Conservation (phyloP, 169 alveolate species). For the Plasmodium gaboni region DNA sequence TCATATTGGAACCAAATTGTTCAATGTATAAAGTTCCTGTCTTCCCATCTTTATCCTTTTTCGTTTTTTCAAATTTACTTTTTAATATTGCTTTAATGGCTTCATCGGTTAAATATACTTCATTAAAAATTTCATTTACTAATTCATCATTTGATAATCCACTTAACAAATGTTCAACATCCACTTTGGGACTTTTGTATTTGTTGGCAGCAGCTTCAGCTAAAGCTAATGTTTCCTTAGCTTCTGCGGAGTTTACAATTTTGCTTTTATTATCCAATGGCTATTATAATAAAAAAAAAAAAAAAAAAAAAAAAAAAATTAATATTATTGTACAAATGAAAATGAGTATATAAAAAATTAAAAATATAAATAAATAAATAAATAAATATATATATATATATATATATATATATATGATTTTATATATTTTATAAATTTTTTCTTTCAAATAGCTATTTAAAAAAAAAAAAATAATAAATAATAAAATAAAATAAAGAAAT, state of each 20-base stretch:
- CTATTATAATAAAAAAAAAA: conserved; percentile 16
- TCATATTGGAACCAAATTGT: conserved; percentile 73
- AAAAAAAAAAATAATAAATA: background rate
- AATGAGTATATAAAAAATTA: background rate
- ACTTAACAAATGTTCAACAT: conserved; percentile 57
- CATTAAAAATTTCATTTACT: conserved; percentile 49
- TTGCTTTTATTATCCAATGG: conserved; percentile 57
- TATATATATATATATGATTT: too few relatives aligned
- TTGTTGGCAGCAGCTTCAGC: conserved; percentile 48
- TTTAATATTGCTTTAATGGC: conserved; percentile 34
- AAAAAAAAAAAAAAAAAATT: background rate
- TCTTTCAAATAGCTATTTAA: background rate
- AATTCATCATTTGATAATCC: conserved; percentile 52
- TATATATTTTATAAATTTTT: too few relatives aligned
- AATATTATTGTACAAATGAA: background rate
- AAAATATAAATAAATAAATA: background rate
- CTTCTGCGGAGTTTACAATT: conserved; percentile 25
- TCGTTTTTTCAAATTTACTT: conserved; percentile 32
- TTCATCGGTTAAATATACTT: conserved; percentile 46
- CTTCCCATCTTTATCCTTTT: conserved; percentile 48
- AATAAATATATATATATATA: background rate
- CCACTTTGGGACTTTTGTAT: conserved; percentile 55
- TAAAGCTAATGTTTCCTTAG: conserved; percentile 38
- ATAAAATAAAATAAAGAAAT: background rate
- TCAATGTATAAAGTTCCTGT: conserved; percentile 27